Conservation (phyloP, 331 rosid species). For the Malus hybrid region DNA sequence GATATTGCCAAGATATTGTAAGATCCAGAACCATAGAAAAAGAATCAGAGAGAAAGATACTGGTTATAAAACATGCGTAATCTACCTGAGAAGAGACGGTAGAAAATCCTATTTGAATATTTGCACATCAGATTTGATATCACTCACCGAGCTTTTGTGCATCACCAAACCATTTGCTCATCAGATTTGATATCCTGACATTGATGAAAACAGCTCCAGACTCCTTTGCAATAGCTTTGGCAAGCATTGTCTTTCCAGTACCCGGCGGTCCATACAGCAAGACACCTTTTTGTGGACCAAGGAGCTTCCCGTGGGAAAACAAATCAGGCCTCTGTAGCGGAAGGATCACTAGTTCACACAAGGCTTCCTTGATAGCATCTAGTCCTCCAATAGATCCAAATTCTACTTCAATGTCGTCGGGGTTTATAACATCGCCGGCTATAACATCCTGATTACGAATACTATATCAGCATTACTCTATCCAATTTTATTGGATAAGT, state of each 20-base stretch:
- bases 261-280: constrained; percentile 97
- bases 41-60: background rate
- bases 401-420: constrained; percentile 85
- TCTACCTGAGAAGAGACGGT: background rate
- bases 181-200: constrained; percentile 83
- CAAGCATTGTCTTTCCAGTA: constrained; percentile 99
- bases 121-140: background rate
- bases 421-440: constrained; percentile 95
- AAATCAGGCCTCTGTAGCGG: constrained; percentile 81
- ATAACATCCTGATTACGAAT: constrained; percentile 67
- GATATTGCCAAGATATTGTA: background rate
- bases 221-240: constrained; percentile 97
- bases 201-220: constrained; percentile 94
- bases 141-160: constrained; percentile 95
- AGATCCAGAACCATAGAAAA: background rate
- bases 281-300: constrained; percentile 94
- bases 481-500: background rate
- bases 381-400: constrained; percentile 86
- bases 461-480: background rate
- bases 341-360: constrained; percentile 87
- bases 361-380: constrained; percentile 69
- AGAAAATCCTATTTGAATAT: background rate
- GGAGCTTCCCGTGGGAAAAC: constrained; percentile 80
- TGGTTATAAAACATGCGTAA: background rate
- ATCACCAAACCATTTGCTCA: constrained; percentile 99